Base-by-base conservation (phyloP, 2,329 filamentous ascomycete genomes). In the Massarina eburnea region DNA sequence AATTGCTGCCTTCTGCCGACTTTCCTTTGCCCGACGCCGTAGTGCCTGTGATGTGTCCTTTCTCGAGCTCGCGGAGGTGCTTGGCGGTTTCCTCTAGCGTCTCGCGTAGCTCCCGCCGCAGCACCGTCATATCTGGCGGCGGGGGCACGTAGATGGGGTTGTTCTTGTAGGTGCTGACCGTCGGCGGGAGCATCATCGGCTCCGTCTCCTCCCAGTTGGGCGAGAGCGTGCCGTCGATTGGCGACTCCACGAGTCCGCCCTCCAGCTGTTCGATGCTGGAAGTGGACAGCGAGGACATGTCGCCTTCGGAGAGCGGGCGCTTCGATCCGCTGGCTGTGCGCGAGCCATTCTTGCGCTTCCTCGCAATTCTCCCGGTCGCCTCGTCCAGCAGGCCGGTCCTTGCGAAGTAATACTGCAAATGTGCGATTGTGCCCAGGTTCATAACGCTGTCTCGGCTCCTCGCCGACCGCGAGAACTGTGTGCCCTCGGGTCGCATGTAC, bases 321-420 rank as follows among this genome's bases (percentile, higher is more conserved):
- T 66, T 63, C 35, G 62, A 60, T 29, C 66, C 66, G 34, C 64
- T 64, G 15, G 64, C 54, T 14, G 60, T 63, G 14, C 68, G 54
- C 36, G 61, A 61, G 24, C 57, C 77, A 14, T 73, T 45, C 63
- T 76, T 81, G 51, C 77, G 77, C 67, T 86, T 87, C 61, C 87
- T 87, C 18, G 88, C 86, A 48, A 95, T 75, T 68, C 95, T 88
- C 43, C 84, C 94, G 27, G 91, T 92, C 68, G 96, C 96, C 45
- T 92, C 91, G 64, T 99, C 94, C 40, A 99, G 75, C 53, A 99
- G 74, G 5, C 94, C 94, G 1, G 94, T 99, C 48, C 94, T 81
- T 27, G 94, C 92, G 74, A 99, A 99, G 73, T 97, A 99, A 73
- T 97, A 96, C 71, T 99, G 94, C 64, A 99, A 77, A 74, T 99